Percentiles rank a stretch among this genome's conserved stretches.
Evolutionary conservation across 1,284 basidiomycete species (phyloP).

Genomic region (Rhodotorula sp.): DNA sequence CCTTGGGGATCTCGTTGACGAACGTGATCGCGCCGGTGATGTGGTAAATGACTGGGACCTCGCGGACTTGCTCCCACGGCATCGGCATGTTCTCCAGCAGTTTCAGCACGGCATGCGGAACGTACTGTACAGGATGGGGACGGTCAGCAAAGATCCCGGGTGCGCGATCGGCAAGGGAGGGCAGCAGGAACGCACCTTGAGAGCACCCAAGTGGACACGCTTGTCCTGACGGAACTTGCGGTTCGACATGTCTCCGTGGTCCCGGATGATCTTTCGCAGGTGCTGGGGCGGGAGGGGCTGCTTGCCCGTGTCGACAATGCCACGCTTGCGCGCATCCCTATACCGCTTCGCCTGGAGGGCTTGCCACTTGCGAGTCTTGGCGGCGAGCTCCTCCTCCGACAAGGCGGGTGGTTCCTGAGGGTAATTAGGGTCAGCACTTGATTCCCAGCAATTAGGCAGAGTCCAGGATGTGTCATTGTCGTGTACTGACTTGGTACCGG

Average conservation of each 20-base stretch:
- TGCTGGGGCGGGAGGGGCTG: constrained; percentile 74
- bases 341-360: constrained; percentile 89
- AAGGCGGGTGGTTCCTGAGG: constrained; percentile 52
- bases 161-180: neutral
- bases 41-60: constrained; percentile 94
- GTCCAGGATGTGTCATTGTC: neutral
- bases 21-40: constrained; percentile 99
- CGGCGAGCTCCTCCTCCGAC: constrained; percentile 71
- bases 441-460: neutral
- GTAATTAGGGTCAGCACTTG: neutral
- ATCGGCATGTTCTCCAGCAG: constrained; percentile 91
- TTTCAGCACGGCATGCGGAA: constrained; percentile 99
- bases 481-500: constrained; percentile 16
- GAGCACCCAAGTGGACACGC: constrained; percentile 54
- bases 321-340: constrained; percentile 75
- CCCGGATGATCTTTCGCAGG: constrained; percentile 92
- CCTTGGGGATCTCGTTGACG: constrained; percentile 94
- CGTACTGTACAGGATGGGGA: constrained; percentile 47
- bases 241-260: constrained; percentile 71
- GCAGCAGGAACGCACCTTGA: constrained; percentile 28
- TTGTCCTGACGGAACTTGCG: constrained; percentile 90
- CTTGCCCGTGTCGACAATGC: constrained; percentile 88
- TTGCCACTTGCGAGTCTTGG: constrained; percentile 90
- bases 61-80: constrained; percentile 99
- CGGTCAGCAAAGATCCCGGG: neutral